Evolutionary conservation across 306 rosid genomes (phyloP).

Genomic region (Pueraria montana): DNA sequence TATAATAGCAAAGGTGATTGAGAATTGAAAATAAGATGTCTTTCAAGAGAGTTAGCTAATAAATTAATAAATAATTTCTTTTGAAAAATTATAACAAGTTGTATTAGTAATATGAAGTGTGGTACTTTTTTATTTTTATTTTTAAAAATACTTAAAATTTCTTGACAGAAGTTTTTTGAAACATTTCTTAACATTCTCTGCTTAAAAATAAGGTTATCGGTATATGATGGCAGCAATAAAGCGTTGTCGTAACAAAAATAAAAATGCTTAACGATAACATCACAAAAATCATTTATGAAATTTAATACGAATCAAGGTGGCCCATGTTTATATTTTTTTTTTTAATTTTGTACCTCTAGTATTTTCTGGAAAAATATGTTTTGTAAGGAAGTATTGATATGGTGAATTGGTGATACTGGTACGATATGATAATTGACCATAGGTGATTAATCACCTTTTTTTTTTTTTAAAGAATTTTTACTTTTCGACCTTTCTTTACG

Average conservation of each 20-base stretch:
- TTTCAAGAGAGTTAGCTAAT: background rate
- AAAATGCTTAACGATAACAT: background rate
- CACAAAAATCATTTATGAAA: background rate
- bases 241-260: background rate
- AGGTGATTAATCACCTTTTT: background rate
- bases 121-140: background rate
- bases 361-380: background rate
- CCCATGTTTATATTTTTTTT: background rate
- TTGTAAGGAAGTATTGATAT: background rate
- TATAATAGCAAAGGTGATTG: background rate
- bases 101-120: background rate
- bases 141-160: background rate
- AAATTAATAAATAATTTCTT: background rate
- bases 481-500: background rate
- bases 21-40: background rate
- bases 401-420: too few relatives aligned
- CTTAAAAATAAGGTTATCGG: background rate
- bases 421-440: background rate
- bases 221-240: background rate
- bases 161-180: background rate
- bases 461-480: background rate
- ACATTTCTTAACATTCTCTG: background rate
- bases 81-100: background rate
- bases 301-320: background rate
- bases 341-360: background rate